Percentiles rank a stretch among this genome's conserved stretches.
Evolutionary conservation across 2,329 filamentous ascomycete genomes (phyloP).

Genomic region (Paraphaeosphaeria minitans): DNA sequence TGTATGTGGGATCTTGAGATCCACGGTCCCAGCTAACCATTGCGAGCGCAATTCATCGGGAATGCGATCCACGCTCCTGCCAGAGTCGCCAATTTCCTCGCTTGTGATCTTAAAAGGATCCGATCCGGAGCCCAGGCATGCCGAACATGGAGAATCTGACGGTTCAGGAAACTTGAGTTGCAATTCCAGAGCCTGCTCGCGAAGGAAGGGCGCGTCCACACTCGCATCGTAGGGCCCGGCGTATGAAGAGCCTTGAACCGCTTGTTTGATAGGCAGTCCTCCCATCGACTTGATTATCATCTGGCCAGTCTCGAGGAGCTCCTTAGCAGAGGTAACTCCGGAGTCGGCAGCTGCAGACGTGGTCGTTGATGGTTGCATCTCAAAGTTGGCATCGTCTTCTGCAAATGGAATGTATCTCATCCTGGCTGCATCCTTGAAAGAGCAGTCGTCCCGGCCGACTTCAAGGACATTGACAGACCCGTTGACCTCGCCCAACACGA

Average conservation of each 20-base stretch:
- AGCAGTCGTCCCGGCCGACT: conserved; percentile 44
- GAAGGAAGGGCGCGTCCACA: conserved; percentile 31
- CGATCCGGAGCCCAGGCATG: background rate
- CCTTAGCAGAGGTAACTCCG: conserved; percentile 29
- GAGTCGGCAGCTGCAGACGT: conserved; percentile 21
- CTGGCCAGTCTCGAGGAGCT: conserved; percentile 38
- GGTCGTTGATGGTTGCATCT: background rate
- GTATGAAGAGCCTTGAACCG: conserved; percentile 53
- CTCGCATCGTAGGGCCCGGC: conserved; percentile 43
- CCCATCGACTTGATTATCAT: conserved; percentile 48
- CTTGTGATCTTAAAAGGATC: conserved; percentile 35
- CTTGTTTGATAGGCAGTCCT: conserved; percentile 51
- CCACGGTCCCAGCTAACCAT: conserved; percentile 24
- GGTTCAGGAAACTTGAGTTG: conserved; percentile 34
- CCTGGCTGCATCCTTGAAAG: conserved; percentile 33
- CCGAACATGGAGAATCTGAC: conserved; percentile 27
- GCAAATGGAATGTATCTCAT: conserved; percentile 37
- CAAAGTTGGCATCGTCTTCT: background rate
- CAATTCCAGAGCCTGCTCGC: conserved; percentile 37
- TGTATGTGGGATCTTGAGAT: conserved; percentile 23
- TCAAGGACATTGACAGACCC: conserved; percentile 60
- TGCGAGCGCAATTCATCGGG: conserved; percentile 44
- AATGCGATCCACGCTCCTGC: conserved; percentile 49
- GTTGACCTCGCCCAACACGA: conserved; percentile 63
- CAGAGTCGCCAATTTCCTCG: conserved; percentile 49